phyloP scores from a whole-genome alignment of 495 filamentous ascomycete genomes.

The Tetracladium setigerum region DNA sequence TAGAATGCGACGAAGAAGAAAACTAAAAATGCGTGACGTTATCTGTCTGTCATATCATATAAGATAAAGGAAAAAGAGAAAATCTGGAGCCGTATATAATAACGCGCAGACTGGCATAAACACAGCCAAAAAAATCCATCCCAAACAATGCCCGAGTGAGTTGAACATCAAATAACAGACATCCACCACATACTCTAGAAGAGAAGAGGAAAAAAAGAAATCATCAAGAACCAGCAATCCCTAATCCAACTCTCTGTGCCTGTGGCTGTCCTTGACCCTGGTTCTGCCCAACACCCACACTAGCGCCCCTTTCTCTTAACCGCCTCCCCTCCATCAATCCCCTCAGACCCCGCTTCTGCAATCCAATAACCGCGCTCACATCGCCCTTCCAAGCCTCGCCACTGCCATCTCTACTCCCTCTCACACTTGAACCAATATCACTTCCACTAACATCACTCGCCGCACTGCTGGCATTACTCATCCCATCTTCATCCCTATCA shows the following conservation, averaged over 20 bases:
- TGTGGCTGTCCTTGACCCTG: no score
- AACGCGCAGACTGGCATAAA: no score
- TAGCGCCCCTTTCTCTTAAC: conserved; percentile 60
- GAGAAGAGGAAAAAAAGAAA: no score
- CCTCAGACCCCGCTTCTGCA: conserved; percentile 88
- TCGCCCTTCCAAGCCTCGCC: conserved; percentile 82
- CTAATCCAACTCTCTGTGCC: conserved; percentile 7
- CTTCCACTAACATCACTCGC: conserved; percentile 38
- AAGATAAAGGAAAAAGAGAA: no score
- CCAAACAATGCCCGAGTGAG: no score
- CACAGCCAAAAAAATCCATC: no score
- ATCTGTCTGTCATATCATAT: no score
- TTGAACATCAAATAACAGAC: no score
- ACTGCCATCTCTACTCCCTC: conserved; percentile 33
- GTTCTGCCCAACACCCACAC: conserved; percentile 3
- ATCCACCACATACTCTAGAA: no score
- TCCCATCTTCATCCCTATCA: conserved; percentile 28
- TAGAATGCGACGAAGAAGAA: no score
- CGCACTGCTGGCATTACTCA: conserved; percentile 28
- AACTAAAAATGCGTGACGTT: no score
- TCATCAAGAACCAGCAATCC: conserved; percentile 4
- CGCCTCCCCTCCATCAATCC: conserved; percentile 93
- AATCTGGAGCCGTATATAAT: no score
- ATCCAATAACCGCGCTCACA: conserved; percentile 85
- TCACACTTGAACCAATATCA: conserved; percentile 37